Evolutionary conservation across 2,329 filamentous ascomycete species (phyloP), one percentile per base, ranked within the genome.

Genomic region (Cladophialophora chaetospira): DNA sequence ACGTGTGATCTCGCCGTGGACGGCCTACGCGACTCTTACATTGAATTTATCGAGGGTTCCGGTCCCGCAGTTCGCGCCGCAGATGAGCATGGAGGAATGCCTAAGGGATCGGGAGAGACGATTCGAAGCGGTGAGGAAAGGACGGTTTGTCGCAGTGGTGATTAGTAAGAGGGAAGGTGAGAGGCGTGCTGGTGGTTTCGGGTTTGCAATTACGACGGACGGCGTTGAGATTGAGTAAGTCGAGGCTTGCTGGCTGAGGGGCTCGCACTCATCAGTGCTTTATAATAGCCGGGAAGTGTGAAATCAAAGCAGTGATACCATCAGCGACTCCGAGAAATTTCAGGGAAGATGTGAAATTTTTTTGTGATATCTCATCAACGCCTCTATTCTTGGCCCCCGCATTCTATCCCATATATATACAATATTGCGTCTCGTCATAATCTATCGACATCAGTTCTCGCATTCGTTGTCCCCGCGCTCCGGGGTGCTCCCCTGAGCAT

Each of bases 51-150:
- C 70, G 40, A 67, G 72, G 4, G 67, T 72, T 29, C 43, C 57
- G 3, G 70, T 76, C 9, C 66, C 70, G 5, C 67, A 67, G 21
- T 77, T 77, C 58, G 65, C 68, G 19, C 66, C 68, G n/a, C 56
- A 58, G 13, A 69, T 72, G 65, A 67, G 66, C 4, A 42, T 69
- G 1, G 60, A 68, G 1, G 70, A 73, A 52, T 72, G 71, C 2
- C 62, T 68, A 43, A 63, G 63, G 0, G 71, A 75, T 55, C 72
- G 71, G 3, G 51, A 67, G 5, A 68, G 66, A 59, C 68, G 75
- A 17, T 71, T 73, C 49, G 66, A 61, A 2, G 67, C 72, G 8
- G 70, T 77, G 33, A 21, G 38, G 26, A 44, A 43, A 23, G 47
- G 53, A 5, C 36, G 42, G 25, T 54, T 62, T n/a, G 23, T 50